Base-by-base conservation (phyloP, 495 filamentous ascomycete species). In the Neurospora sp. region DNA sequence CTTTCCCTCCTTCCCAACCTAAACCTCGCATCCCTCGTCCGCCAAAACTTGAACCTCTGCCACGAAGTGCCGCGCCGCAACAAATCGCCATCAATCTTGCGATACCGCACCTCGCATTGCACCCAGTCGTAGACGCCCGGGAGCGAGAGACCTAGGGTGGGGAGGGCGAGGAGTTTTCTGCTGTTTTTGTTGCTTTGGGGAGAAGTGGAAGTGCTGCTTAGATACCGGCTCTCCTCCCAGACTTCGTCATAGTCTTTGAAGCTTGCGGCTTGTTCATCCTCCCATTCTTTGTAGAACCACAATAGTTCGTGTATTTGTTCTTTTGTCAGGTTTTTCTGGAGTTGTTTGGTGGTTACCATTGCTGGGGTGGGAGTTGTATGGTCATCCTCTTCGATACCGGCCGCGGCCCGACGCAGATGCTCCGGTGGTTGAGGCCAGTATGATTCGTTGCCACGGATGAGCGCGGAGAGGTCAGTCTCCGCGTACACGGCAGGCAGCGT, bases 401-500 rank as follows among this genome's bases (percentile, higher is more conserved):
- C 46, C 8, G 10, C 38, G 11, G 16, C n/a, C n/a, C 31, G 37
- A 18, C 23, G 14, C 5, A 70, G 27, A 8, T 44, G n/a, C 14
- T 71, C 59, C 1, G 70, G 40, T 2, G 8, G 27, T 20, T 27
- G 27, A 1, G 79, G 76, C 80, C 78, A 81, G 72, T 76, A 77
- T 70, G 12, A 16, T 18, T 18, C 71, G 9, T 76, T 72, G 0
- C 75, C 62, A 1, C 46, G 10, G 18, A 82, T 7, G 18, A 79
- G 11, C 4, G 10, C 46, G 1, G 38, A 70, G 7, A 82, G 31
- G 10, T 82, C 73, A 11, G 77, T 72, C 18, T 77, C 75, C 9
- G 79, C 76, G 69, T 85, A 86, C 3, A 89, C 72, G 1, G 81
- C 86, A 0, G 89, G 89, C 7, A 90, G 74, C 0, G 89, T 89